Conservation (phyloP, 2,329 filamentous ascomycete genomes). For the Periconia digitata region DNA sequence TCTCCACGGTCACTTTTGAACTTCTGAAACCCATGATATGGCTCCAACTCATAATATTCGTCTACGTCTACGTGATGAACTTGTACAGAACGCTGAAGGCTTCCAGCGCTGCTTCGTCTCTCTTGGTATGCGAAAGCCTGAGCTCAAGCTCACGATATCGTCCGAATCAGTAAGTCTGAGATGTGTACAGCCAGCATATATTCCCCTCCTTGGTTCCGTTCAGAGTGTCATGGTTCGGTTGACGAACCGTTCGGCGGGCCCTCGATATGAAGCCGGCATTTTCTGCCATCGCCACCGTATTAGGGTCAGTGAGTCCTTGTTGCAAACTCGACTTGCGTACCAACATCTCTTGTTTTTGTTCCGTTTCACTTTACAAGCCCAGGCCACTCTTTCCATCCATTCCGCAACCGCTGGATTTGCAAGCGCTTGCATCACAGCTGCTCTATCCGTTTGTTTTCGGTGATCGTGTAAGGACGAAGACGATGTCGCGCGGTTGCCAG, state of each 20-base stretch:
- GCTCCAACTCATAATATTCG: no score
- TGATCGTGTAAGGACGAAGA: conserved; percentile 3
- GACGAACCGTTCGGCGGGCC: background rate
- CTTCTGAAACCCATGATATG: no score
- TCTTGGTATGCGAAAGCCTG: no score
- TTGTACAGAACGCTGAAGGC: no score
- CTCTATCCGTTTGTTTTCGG: conserved; percentile 2
- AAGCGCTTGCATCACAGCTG: conserved; percentile 1
- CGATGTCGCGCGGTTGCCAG: conserved; percentile 2
- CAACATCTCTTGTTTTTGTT: background rate
- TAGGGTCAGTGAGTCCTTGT: conserved; percentile 1
- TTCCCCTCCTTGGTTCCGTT: no score
- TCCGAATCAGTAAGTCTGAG: no score
- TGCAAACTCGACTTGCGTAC: background rate
- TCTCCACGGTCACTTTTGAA: no score
- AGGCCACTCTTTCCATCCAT: conserved; percentile 1
- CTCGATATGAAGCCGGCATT: background rate
- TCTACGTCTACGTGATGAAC: no score
- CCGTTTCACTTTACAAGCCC: background rate
- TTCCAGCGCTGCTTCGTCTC: no score
- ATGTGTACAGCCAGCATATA: no score
- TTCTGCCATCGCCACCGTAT: background rate
- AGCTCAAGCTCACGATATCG: no score
- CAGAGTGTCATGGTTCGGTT: background rate
- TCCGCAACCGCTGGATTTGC: conserved; percentile 2